Evolutionary conservation across 78 protist genomes (phyloP).

Genomic region (Dictyostelium citrinum): DNA sequence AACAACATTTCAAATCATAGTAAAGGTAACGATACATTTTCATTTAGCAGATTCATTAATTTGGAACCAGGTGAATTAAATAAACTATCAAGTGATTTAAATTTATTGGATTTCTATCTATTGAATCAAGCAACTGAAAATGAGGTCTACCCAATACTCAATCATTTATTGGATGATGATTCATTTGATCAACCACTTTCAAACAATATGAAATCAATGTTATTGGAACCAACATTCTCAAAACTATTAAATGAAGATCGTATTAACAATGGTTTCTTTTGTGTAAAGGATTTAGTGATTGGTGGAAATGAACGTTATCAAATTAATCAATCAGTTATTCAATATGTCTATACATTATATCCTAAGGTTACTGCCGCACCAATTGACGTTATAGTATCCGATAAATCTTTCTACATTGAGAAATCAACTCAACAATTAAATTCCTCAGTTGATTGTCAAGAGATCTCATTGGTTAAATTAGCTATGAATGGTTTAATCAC

Average conservation of each 20-base stretch:
- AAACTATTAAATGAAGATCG: not conserved
- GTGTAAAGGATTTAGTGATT: not conserved
- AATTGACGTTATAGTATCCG: slow-evolving; percentile 19
- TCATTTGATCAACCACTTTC: not conserved
- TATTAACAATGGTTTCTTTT: not conserved
- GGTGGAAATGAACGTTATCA: slow-evolving; percentile 1
- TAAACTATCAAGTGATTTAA: not conserved
- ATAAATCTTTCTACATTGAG: slow-evolving; percentile 5
- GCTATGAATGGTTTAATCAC: not conserved
- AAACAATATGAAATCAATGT: slow-evolving; percentile 4
- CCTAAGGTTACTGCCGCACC: slow-evolving; percentile 48
- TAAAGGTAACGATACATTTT: not conserved
- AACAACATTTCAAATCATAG: not conserved
- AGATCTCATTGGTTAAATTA: not conserved
- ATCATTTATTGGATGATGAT: not conserved
- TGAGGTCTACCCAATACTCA: not conserved
- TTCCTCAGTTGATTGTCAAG: not conserved
- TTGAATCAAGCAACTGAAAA: not conserved
- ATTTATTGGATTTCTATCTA: slow-evolving; percentile 5
- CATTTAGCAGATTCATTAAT: slow-evolving; percentile 42
- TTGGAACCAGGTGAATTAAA: slow-evolving; percentile 55
- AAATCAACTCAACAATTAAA: not conserved
- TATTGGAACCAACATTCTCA: slow-evolving; percentile 47
- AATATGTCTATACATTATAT: slow-evolving; percentile 18
- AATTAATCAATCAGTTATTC: not conserved